A percentile compares a stretch with the other conserved stretches of the same genome.
phyloP scores from a whole-genome alignment of 495 filamentous ascomycete species.

The Penicillium herquei region DNA sequence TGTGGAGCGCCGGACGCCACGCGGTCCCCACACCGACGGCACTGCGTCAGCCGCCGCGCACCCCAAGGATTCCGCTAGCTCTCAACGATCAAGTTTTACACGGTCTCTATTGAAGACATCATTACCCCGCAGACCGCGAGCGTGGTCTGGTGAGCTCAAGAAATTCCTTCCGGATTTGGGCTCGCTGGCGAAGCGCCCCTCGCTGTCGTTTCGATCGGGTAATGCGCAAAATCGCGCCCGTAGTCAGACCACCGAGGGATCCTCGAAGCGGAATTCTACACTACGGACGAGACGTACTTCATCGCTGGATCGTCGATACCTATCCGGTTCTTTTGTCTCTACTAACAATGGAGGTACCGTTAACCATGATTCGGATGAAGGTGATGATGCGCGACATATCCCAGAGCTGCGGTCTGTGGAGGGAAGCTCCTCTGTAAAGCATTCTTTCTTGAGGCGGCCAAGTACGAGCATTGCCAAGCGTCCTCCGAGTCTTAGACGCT shows the following conservation, averaged over 20 bases:
- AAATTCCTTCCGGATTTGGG: constrained; percentile 45
- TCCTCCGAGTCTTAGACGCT: constrained; percentile 51
- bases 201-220: constrained; percentile 41
- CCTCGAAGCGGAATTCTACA: constrained; percentile 3
- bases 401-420: constrained; percentile 32
- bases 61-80: constrained; percentile 15
- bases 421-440: constrained; percentile 30
- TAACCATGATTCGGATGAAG: constrained; percentile 17
- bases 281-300: constrained; percentile 2
- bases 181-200: constrained; percentile 46
- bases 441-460: constrained; percentile 32
- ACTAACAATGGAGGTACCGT: background rate
- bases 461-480: constrained; percentile 23
- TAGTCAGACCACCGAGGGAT: constrained; percentile 27
- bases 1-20: constrained; percentile 8
- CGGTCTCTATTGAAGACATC: constrained; percentile 39
- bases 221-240: constrained; percentile 29
- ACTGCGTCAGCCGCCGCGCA: constrained; percentile 4
- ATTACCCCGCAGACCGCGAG: constrained; percentile 38
- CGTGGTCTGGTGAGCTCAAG: constrained; percentile 44
- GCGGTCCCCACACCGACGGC: constrained; percentile 18
- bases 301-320: constrained; percentile 13
- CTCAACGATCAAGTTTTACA: constrained; percentile 36
- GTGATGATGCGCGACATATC: constrained; percentile 19
- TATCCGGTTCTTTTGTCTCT: background rate